Evolutionary conservation across 2,329 filamentous ascomycete species (phyloP), one percentile per base, ranked within the genome.

Genomic region (Aschersonia sp.): DNA sequence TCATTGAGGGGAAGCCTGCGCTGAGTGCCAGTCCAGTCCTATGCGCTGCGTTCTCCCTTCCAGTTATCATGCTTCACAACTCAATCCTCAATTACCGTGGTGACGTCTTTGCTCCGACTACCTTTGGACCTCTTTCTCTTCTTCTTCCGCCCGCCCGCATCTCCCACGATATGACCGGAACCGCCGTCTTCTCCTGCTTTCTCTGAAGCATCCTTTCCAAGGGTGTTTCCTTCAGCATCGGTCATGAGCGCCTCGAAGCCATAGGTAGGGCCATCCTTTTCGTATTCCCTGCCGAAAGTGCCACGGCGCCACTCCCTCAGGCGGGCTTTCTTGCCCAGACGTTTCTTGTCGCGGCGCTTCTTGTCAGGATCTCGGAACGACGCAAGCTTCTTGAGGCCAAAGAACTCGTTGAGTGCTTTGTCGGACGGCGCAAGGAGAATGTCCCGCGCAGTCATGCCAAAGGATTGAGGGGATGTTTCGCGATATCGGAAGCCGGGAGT

Each of bases 371-470:
- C 89, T 49, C 92, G 78, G 71, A 92, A 98, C 5, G 85, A 74
- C 5, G 90, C 89, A 50, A 96, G 77, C 69, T 96, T 97, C 75
- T 98, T 98, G 58, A 98, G 70, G 6, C 92, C 90, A 5, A 83
- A 90, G 60, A 84, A 98, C 54, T 89, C 75, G 64, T 98, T 98
- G 54, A 98, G 78, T 47, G 83, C 80, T 44, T 79, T 71, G 67
- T 98, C 92, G 43, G 83, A 84, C 0, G 89, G 87, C 54, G 94
- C 87, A 61, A 83, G 75, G 35, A 98, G 76, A 56, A 98, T 97
- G 64, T 98, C 92, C 51, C 82, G 78, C 1, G 89, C 73, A 0
- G 87, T 94, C 59, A 98, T 79, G 50, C 92, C 92, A 61, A 94
- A 98, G 10, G 84, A 79, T 48, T 84, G 83, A 1, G 92, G 90